Percentiles rank a stretch among this genome's conserved stretches.
phyloP scores from a whole-genome alignment of 139 green algal species.

The Mychonastes homosphaera region DNA sequence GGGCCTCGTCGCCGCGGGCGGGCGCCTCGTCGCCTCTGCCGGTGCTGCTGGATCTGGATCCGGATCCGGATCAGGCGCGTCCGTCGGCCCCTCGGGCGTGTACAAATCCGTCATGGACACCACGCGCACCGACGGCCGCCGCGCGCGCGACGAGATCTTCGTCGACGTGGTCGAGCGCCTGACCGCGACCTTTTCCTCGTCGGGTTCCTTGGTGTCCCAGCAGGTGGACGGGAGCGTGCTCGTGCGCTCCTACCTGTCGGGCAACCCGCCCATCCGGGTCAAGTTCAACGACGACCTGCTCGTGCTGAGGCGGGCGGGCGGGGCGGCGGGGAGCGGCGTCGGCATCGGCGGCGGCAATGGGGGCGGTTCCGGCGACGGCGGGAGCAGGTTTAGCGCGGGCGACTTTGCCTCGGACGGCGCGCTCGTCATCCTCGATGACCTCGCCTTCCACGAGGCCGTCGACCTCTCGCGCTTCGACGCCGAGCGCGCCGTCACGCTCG shows the following conservation, averaged over 20 bases:
- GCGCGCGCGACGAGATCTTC: slow-evolving; percentile 91
- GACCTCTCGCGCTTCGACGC: slow-evolving; percentile 72
- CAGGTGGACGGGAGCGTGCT: slow-evolving; percentile 82
- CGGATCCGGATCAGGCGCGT: too few species aligned
- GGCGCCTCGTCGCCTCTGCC: too few species aligned
- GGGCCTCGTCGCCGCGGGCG: too few species aligned
- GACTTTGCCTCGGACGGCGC: slow-evolving; percentile 15
- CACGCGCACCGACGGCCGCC: slow-evolving; percentile 44
- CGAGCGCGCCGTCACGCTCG: slow-evolving; percentile 80
- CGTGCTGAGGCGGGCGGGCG: slow-evolving; percentile 37
- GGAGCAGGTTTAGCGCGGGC: slow-evolving; percentile 8
- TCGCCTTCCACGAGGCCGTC: slow-evolving; percentile 80
- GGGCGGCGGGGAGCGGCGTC: slow-evolving; percentile 22
- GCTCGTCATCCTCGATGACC: slow-evolving; percentile 74
- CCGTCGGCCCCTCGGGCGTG: slow-evolving; percentile 66
- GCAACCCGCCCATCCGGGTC: slow-evolving; percentile 75
- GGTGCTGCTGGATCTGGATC: too few species aligned
- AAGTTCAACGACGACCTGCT: slow-evolving; percentile 82
- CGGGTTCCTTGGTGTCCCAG: slow-evolving; percentile 61
- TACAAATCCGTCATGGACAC: slow-evolving; percentile 85
- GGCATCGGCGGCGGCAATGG: slow-evolving; percentile 21
- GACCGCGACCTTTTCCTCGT: slow-evolving; percentile 78
- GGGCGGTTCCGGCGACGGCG: slow-evolving; percentile 9
- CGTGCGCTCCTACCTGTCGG: slow-evolving; percentile 66
- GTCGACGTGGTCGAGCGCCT: slow-evolving; percentile 97